These are phyloP conservation scores for Pseudonitzschia multistriata DNA, from an alignment of 108 stramenopile genomes.

Conservation along the genomic window DNA sequence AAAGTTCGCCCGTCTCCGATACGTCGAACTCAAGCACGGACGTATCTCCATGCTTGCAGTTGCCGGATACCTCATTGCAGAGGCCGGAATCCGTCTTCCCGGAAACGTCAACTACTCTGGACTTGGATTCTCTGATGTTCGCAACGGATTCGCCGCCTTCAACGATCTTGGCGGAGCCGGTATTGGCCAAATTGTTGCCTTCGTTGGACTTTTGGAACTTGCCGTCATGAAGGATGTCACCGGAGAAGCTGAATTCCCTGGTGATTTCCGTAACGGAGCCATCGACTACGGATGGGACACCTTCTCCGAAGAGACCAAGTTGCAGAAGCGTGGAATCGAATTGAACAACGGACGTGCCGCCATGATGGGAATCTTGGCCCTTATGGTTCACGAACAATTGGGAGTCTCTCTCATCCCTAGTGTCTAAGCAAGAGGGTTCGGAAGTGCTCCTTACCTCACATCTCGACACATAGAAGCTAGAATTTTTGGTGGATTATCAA, in stretches of 20 bases:
- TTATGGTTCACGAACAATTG: conserved; percentile 83
- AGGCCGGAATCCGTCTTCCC: conserved; percentile 76
- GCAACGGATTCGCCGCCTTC: conserved; percentile 54
- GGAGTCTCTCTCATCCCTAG: conserved; percentile 56
- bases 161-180: conserved; percentile 49
- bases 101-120: conserved; percentile 58
- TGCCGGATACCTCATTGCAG: conserved; percentile 67
- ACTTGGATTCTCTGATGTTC: conserved; percentile 42
- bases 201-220: conserved; percentile 62
- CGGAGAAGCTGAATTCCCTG: conserved; percentile 46
- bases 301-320: conserved; percentile 59
- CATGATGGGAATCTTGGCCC: conserved; percentile 76
- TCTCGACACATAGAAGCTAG: background rate
- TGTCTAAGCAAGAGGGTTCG: background rate
- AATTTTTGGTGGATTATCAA: no score
- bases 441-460: conserved; percentile 2
- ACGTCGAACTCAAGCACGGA: conserved; percentile 91
- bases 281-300: conserved; percentile 66
- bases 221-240: conserved; percentile 62
- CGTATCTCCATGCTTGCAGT: conserved; percentile 77
- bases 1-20: conserved; percentile 69
- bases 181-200: conserved; percentile 58
- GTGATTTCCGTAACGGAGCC: conserved; percentile 66
- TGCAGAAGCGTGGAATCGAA: conserved; percentile 45
- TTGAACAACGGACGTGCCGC: conserved; percentile 86